Evolutionary conservation across 1,284 basidiomycete genomes (phyloP).

Genomic region (Inonotus obliquus): DNA sequence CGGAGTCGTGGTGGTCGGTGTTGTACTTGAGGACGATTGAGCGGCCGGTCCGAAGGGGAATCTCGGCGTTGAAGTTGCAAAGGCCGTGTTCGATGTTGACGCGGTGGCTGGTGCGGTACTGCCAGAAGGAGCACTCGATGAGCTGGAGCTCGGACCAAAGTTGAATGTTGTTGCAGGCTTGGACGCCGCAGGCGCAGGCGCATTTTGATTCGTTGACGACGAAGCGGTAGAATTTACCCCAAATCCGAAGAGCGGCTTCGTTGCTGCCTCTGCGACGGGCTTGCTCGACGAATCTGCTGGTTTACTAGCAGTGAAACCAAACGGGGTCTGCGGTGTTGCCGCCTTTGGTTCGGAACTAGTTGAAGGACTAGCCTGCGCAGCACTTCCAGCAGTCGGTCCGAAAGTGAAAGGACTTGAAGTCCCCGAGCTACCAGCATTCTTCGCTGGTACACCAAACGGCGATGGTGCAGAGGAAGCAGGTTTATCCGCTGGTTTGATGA

Average conservation of each 20-base stretch:
- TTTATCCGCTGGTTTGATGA: background rate
- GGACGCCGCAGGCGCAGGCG: background rate
- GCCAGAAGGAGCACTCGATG: background rate
- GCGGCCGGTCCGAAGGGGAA: background rate
- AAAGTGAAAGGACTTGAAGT: background rate
- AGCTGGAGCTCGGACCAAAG: conserved; percentile 3
- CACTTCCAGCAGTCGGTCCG: background rate
- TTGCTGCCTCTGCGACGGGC: background rate
- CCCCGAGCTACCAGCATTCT: background rate
- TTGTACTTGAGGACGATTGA: background rate
- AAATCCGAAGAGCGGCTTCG: conserved; percentile 14
- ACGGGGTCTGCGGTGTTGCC: conserved; percentile 1
- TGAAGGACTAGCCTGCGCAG: background rate
- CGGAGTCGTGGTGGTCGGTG: background rate
- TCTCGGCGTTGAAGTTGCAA: background rate
- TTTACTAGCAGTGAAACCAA: background rate
- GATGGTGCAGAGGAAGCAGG: background rate
- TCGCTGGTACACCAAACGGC: background rate
- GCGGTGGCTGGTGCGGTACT: background rate
- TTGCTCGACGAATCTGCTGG: background rate
- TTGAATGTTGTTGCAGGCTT: background rate
- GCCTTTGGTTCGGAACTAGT: background rate
- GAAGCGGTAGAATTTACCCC: conserved; percentile 7
- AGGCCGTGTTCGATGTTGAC: background rate
- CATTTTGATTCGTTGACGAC: background rate